Base-by-base conservation (phyloP, 306 rosid species). In the Hippophae gyantsensis region DNA sequence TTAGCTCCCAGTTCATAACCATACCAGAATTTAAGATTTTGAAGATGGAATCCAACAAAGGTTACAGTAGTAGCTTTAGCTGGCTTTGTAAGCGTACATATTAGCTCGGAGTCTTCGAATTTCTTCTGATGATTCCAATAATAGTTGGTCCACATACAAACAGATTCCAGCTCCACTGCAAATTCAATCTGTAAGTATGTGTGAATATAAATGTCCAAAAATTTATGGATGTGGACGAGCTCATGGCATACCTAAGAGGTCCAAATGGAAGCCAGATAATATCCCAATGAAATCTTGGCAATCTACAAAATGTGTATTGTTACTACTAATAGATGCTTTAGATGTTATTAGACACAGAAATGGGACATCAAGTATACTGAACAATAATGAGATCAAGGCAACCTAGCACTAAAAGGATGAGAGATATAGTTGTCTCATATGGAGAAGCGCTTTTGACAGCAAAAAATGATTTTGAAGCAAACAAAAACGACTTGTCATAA, bases 251-350 rank as follows among this genome's bases (percentile, higher is more conserved):
- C 95, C 89, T 18, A 63, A 88, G 70, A n/a, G 98, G 89, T 41
- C 96, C 98, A 57, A 83, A 61, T 54, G 98, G 98, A 52, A 84
- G 85, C 96, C 96, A 92, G 65, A 88, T 73, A 58, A 80, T 79
- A 70, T 88, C 95, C 98, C 98, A 92, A 49, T 72, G 89, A 69
- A 92, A 83, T 75, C 60, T 88, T 52, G 88, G 83, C 82, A 92
- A 54, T 72, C 99, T 88, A 72, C 67, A 51, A 2, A 65, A 54
- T 27, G 13, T 52, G 14, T 43, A 9, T 46, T 52, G 3, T 41
- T 42, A 56, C 43, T 42, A 76, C 32, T 42, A 61, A 42, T 58
- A 65, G 52, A 52, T 47, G 45, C 62, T 52, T 56, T 47, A 4
- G 52, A 75, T 53, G 62, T 57, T 54, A 42, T 27, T 13, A 40